Evolutionary conservation across 148 eudicot species (phyloP).

Genomic region (Cornus florida): DNA sequence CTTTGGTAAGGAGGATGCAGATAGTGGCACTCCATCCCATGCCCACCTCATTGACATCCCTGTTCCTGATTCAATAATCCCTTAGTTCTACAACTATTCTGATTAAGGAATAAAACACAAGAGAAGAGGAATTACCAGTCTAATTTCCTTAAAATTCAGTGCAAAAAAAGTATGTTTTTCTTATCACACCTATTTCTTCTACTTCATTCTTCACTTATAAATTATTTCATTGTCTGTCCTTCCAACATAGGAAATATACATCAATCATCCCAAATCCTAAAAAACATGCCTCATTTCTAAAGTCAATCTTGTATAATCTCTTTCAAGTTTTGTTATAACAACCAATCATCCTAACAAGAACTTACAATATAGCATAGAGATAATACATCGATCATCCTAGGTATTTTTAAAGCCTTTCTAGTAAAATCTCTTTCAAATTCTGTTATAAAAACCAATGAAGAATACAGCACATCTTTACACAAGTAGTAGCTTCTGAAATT

Average conservation of each 20-base stretch:
- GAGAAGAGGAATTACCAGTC: neutral
- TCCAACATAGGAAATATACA: neutral
- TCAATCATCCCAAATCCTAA: neutral
- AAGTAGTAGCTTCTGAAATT: neutral
- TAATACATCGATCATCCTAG: neutral
- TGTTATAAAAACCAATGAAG: neutral
- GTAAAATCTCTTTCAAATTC: neutral
- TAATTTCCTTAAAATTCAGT: slow-evolving; percentile 3
- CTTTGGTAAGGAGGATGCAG: too few species aligned
- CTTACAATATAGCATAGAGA: too few species aligned
- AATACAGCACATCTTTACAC: neutral
- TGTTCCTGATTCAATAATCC: neutral
- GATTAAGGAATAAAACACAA: neutral
- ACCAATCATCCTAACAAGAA: neutral
- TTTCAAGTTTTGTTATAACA: neutral
- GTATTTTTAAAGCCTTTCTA: neutral
- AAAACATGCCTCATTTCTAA: neutral
- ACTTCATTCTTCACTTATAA: neutral
- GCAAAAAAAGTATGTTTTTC: neutral
- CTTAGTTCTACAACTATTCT: neutral
- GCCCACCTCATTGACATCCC: too few species aligned
- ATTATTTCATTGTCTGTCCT: neutral
- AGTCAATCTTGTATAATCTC: neutral
- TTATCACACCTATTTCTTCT: neutral
- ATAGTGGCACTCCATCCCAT: too few species aligned